Conservation (phyloP, 768 basidiomycete species). For the Lentinus tigrinus region DNA sequence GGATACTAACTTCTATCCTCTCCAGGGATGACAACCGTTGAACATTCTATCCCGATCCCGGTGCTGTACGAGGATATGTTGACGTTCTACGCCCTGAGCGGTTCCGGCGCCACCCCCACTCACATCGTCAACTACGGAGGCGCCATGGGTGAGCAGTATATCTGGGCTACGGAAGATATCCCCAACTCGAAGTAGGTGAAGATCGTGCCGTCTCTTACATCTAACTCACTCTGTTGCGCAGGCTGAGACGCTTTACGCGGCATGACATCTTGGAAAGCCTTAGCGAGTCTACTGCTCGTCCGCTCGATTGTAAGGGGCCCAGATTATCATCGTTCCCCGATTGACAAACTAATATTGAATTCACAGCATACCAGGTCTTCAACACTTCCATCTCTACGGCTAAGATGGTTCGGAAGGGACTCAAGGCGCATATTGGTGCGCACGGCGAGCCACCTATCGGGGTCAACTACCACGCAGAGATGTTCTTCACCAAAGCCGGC, state of each 20-base stretch:
- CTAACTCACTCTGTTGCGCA: constrained; percentile 24
- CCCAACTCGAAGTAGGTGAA: constrained; percentile 64
- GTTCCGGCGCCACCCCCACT: constrained; percentile 72
- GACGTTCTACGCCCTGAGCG: constrained; percentile 61
- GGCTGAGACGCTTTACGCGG: constrained; percentile 60
- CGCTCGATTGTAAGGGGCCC: constrained; percentile 49
- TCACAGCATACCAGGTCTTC: constrained; percentile 58
- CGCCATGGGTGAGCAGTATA: constrained; percentile 57
- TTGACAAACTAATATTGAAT: not conserved
- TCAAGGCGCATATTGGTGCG: constrained; percentile 66
- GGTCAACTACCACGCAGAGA: constrained; percentile 75
- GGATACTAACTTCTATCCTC: no score
- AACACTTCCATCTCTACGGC: constrained; percentile 70
- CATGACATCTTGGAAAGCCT: constrained; percentile 64
- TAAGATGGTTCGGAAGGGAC: constrained; percentile 64
- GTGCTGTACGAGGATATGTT: constrained; percentile 65
- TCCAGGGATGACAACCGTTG: constrained; percentile 73
- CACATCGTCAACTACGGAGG: constrained; percentile 82
- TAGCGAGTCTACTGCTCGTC: constrained; percentile 60
- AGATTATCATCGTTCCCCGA: not conserved
- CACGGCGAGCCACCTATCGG: constrained; percentile 73
- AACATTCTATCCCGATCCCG: constrained; percentile 68
- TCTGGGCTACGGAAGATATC: constrained; percentile 66
- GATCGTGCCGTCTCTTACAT: not conserved
- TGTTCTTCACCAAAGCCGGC: constrained; percentile 61